These are phyloP conservation scores for Penicillium parvum DNA, from an alignment of 495 filamentous ascomycete genomes.

Conservation along the genomic window DNA sequence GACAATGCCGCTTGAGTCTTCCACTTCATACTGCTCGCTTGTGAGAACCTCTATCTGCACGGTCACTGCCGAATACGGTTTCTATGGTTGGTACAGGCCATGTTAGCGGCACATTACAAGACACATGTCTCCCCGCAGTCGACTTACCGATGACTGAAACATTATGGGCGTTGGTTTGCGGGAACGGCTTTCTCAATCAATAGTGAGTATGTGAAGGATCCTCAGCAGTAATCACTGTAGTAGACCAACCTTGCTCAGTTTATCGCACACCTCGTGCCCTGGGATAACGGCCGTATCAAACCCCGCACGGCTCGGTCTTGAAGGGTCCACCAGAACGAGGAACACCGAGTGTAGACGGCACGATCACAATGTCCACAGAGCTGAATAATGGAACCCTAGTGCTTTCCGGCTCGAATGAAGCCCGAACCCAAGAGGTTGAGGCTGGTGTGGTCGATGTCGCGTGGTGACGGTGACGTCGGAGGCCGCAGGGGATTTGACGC, in stretches of 20 bases:
- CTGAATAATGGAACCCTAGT: no score
- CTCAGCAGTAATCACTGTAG: no score
- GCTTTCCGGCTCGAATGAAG: no score
- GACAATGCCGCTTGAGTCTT: conserved; percentile 87
- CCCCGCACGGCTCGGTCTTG: conserved; percentile 19
- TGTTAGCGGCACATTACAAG: conserved; percentile 9
- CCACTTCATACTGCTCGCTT: conserved; percentile 80
- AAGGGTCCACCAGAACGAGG: background rate
- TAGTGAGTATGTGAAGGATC: background rate
- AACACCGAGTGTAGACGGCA: background rate
- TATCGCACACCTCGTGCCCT: conserved; percentile 1
- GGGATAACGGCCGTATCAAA: conserved; percentile 4
- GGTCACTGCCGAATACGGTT: conserved; percentile 90
- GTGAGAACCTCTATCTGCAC: conserved; percentile 92
- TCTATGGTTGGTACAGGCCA: conserved; percentile 40
- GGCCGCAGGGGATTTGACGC: conserved; percentile 12
- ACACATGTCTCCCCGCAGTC: conserved; percentile 5
- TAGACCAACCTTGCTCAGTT: conserved; percentile 1
- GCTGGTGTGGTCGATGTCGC: conserved; percentile 13
- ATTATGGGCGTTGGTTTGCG: conserved; percentile 18
- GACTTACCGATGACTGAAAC: conserved; percentile 40
- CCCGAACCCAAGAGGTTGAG: background rate
- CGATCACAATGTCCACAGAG: no score
- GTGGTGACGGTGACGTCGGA: conserved; percentile 24
- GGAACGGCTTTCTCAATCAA: background rate